Evolutionary conservation across 2,329 filamentous ascomycete species (phyloP).

Genomic region (Ceratocystis variospora): DNA sequence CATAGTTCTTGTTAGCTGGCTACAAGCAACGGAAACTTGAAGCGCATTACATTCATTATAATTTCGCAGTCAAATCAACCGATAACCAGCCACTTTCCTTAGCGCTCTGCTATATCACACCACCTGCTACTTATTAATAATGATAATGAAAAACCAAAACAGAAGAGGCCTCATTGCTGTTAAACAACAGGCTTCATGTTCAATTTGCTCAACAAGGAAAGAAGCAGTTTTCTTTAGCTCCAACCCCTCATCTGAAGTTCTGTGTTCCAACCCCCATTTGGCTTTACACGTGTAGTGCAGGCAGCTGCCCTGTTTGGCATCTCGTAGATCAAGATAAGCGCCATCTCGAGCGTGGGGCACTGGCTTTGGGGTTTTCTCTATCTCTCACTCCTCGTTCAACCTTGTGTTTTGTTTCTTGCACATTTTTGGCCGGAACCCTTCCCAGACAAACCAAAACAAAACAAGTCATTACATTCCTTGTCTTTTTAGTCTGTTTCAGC

Average conservation of each 20-base stretch:
- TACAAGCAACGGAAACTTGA: background rate
- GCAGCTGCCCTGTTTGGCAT: conserved; percentile 1
- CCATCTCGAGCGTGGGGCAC: background rate
- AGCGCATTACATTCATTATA: background rate
- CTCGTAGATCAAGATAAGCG: background rate
- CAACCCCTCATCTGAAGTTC: conserved; percentile 4
- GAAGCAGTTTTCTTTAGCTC: background rate
- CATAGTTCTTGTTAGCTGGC: background rate
- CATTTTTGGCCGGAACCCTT: background rate
- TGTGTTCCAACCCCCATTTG: background rate
- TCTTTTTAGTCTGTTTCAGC: background rate
- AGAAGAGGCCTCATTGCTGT: background rate
- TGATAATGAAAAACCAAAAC: background rate
- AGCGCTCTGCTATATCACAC: background rate
- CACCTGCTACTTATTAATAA: background rate
- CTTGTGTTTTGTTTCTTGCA: background rate
- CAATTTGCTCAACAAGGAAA: background rate
- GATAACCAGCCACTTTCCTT: background rate
- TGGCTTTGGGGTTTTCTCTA: background rate
- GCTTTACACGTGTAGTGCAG: background rate
- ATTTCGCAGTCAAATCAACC: background rate
- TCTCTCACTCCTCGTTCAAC: background rate
- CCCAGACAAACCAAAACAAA: background rate
- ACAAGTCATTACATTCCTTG: background rate
- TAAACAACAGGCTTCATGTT: background rate